Evolutionary conservation across 768 basidiomycete species (phyloP), one percentile per base, ranked within the genome.

Genomic region (Lactarius hatsudake): DNA sequence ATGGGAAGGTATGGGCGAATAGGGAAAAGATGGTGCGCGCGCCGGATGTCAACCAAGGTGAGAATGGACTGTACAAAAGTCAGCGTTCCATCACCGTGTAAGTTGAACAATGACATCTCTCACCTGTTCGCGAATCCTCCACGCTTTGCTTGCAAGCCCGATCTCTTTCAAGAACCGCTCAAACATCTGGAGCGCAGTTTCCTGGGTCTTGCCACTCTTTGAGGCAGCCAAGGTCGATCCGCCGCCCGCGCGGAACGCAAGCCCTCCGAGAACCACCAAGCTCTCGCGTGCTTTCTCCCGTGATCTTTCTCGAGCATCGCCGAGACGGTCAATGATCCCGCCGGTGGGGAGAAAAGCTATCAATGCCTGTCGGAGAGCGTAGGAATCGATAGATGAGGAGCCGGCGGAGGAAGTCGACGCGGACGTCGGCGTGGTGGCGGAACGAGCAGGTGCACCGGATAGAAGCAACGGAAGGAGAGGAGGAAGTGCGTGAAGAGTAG

Each of bases 61-160:
- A 90, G 74, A 54, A 93, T 84, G 30, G 87, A 71, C 79, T 79
- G 55, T 13, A 59, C 36, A 12, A 17, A 20, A 26, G 56, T 63
- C 55, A 59, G 63, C 34, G 20, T 23, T 40, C 30, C 30, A n/a
- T 62, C 38, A 32, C 15, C 34, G 42, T 28, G 20, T 10, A 40
- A 61, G 83, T 40, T 5, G 13, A 53, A 26, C 23, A 20, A 32
- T 45, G 20, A 56, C n/a, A 15, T 77, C 86, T 72, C 74, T 72
- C 74, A 90, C 93, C 83, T 94, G 94, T 76, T 96, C 94, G 62
- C 90, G 82, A 43, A 93, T 87, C 76, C 89, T 89, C 86, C 89
- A 89, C 9, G 89, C 88, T 79, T 95, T 96, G 77, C 91, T 93
- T 53, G 78, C 79, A 45, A 96, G 76, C 3, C 90, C 94, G 7